Base-by-base conservation (phyloP, 1,284 basidiomycete species). In the Sporisorium scitamineum region DNA sequence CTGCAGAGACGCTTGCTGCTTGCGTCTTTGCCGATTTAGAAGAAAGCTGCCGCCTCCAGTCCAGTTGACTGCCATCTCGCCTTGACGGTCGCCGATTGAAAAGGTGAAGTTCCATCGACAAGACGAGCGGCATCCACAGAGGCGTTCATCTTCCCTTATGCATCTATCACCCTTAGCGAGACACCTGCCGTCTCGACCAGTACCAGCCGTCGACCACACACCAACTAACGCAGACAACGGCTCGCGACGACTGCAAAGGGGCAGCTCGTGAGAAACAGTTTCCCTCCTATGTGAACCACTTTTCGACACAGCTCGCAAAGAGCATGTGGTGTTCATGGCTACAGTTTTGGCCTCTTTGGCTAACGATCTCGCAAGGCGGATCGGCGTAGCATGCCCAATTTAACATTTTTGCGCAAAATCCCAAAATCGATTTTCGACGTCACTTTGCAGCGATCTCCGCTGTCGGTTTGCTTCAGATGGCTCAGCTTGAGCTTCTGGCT, bases 41-140 rank as follows among this genome's bases (percentile, higher is more conserved):
- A 54, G 44, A n/a, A 58, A 62, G 58, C 64, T 68, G 22, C 73
- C 73, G 22, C 73, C 72, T 41, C 74, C 74, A 9, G 65, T 76
- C 74, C 74, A 76, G 37, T 72, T 76, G 58, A 76, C 50, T 31
- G 74, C 68, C 74, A 72, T 76, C 13, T 26, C 9, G 22, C n/a
- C n/a, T n/a, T n/a, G n/a, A n/a, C n/a, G n/a, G n/a, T n/a, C n/a
- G n/a, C n/a, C n/a, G n/a, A n/a, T 37, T n/a, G 39, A 9, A 18
- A n/a, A 39, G 13, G 20, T 3, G 24, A 24, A 13, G 45, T 29
- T n/a, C 27, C 13, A 22, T 52, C 50, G n/a, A 20, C n/a, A 18
- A 31, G 48, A 9, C 39, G 18, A 20, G 39, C 18, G 20, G 39
- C n/a, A 20, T 42, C 14, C 39, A 9, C 14, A 9, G 20, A n/a